Conservation (phyloP, 1,284 basidiomycete genomes). For the Vanrija sp. region DNA sequence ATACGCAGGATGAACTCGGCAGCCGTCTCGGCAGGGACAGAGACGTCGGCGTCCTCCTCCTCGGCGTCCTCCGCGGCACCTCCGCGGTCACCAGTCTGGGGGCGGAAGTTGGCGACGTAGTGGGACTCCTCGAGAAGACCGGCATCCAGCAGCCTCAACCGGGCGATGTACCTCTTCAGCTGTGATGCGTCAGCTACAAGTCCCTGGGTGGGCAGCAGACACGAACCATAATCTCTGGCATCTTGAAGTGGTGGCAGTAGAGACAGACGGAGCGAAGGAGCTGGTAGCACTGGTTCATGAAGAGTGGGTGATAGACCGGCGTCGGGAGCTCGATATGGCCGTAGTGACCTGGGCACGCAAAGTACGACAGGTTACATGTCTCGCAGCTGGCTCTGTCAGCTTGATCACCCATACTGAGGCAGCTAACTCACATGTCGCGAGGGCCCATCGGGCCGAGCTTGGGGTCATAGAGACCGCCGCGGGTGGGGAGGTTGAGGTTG, state of each 20-base stretch:
- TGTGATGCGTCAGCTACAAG: conserved; percentile 39
- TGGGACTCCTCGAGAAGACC: conserved; percentile 82
- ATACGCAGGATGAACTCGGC: conserved; percentile 66
- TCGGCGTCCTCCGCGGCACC: conserved; percentile 45
- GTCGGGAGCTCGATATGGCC: conserved; percentile 88
- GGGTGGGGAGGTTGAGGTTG: conserved; percentile 86
- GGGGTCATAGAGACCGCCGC: conserved; percentile 92
- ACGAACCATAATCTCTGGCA: conserved; percentile 69
- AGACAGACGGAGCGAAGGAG: conserved; percentile 86
- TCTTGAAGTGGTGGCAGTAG: conserved; percentile 92
- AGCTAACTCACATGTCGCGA: conserved; percentile 73
- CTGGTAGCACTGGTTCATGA: conserved; percentile 89
- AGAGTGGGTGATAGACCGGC: conserved; percentile 94
- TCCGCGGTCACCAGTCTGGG: conserved; percentile 34
- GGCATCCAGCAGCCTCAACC: conserved; percentile 82
- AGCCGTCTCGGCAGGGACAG: conserved; percentile 51
- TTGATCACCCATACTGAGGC: neutral
- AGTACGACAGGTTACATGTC: conserved; percentile 88
- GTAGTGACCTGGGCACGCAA: conserved; percentile 86
- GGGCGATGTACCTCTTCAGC: conserved; percentile 78
- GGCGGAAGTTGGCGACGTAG: conserved; percentile 62
- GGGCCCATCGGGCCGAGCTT: conserved; percentile 85
- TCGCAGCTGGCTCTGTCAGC: conserved; percentile 62
- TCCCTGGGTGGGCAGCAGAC: too few relatives aligned
- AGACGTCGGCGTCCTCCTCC: conserved; percentile 48